A percentile compares a stretch with the other conserved stretches of the same genome.
phyloP scores from a whole-genome alignment of 1,284 basidiomycete species.

The Dichomitus squalens region DNA sequence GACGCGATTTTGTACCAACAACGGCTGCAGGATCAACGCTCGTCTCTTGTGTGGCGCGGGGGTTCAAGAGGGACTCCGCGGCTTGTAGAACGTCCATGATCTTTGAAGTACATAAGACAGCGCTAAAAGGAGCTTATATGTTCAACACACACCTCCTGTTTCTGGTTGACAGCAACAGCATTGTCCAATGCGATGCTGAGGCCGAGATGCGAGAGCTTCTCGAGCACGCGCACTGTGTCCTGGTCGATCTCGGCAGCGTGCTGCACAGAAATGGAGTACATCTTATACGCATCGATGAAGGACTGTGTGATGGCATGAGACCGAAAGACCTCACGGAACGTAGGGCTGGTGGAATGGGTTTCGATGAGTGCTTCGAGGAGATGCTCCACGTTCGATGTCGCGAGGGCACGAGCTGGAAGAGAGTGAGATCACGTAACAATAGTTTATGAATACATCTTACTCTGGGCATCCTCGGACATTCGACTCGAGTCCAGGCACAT shows the following conservation, averaged over 20 bases:
- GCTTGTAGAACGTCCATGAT: constrained; percentile 58
- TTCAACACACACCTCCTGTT: constrained; percentile 56
- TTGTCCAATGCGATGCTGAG: constrained; percentile 66
- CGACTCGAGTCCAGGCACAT: constrained; percentile 31
- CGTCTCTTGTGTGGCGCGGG: constrained; percentile 45
- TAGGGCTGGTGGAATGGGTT: constrained; percentile 58
- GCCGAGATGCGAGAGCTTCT: constrained; percentile 70
- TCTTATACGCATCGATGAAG: constrained; percentile 64
- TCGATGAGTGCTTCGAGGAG: constrained; percentile 69
- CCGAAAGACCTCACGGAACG: constrained; percentile 72
- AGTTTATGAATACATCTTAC: neutral
- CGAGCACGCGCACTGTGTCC: constrained; percentile 54
- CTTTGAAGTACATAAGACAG: constrained; percentile 35
- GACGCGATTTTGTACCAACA: constrained; percentile 49
- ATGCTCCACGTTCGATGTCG: constrained; percentile 54
- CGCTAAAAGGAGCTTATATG: neutral
- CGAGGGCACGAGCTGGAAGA: constrained; percentile 4
- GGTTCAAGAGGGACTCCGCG: constrained; percentile 55
- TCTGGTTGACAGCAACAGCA: constrained; percentile 58
- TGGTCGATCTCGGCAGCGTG: constrained; percentile 42
- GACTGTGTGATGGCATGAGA: constrained; percentile 66
- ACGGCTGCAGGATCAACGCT: constrained; percentile 54
- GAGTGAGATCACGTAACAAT: neutral
- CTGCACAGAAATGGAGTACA: constrained; percentile 50
- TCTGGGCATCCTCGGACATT: constrained; percentile 12